Conservation (phyloP, 306 rosid genomes). For the Delonix regia region DNA sequence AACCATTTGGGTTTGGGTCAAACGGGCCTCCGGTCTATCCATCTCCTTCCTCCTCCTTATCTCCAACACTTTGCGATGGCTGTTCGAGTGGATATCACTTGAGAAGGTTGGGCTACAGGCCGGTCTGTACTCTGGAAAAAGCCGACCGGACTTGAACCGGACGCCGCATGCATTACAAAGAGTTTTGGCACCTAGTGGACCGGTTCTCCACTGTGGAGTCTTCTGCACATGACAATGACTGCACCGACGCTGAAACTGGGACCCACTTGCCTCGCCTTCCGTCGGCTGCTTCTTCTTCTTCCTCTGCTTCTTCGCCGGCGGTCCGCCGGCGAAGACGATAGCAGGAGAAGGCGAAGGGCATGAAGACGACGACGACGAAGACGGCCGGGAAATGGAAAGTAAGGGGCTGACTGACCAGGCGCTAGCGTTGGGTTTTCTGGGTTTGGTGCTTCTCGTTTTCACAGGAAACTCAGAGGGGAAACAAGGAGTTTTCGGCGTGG, state of each 20-base stretch:
- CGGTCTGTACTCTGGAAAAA: slow-evolving; percentile 93
- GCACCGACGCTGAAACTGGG: slow-evolving; percentile 68
- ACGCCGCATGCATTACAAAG: slow-evolving; percentile 95
- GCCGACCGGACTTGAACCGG: slow-evolving; percentile 88
- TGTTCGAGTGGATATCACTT: slow-evolving; percentile 69
- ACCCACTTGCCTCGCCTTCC: slow-evolving; percentile 47
- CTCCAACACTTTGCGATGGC: slow-evolving; percentile 89
- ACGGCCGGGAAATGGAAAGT: slow-evolving; percentile 31
- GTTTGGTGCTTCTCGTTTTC: slow-evolving; percentile 59
- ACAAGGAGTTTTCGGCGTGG: neutral
- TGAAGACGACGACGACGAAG: slow-evolving; percentile 39
- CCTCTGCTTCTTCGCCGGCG: slow-evolving; percentile 65
- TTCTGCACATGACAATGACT: slow-evolving; percentile 83
- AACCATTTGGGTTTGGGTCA: slow-evolving; percentile 44
- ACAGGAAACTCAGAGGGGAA: slow-evolving; percentile 43
- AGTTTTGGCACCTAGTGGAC: slow-evolving; percentile 84
- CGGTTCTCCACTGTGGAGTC: slow-evolving; percentile 98
- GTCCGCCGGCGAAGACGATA: slow-evolving; percentile 33
- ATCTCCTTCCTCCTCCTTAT: slow-evolving; percentile 71
- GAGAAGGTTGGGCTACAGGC: slow-evolving; percentile 89
- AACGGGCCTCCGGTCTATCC: slow-evolving; percentile 39
- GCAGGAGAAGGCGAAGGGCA: slow-evolving; percentile 38
- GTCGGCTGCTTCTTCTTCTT: slow-evolving; percentile 65
- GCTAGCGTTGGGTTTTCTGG: slow-evolving; percentile 40
- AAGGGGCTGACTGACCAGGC: slow-evolving; percentile 37